Percentiles rank a stretch among this genome's conserved stretches.
phyloP scores from a whole-genome alignment of 192 early-diverging fungal species.

The Coemansia sp. region DNA sequence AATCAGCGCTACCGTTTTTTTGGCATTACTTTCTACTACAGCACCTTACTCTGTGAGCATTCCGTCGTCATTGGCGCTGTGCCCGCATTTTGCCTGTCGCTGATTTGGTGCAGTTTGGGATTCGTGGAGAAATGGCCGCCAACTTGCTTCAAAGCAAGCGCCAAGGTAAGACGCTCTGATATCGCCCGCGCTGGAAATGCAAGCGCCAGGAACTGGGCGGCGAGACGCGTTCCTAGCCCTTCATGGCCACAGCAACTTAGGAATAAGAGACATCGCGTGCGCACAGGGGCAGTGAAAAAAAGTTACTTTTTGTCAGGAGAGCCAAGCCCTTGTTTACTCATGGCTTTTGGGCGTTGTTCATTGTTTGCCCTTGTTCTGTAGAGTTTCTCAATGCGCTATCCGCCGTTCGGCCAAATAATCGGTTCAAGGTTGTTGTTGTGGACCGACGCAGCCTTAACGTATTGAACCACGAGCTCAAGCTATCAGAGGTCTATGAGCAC shows the following conservation, averaged over 20 bases:
- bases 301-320: not conserved
- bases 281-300: not conserved
- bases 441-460: conserved; percentile 47
- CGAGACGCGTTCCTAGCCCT: not conserved
- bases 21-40: not conserved
- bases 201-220: not conserved
- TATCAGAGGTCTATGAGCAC: conserved; percentile 47
- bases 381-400: conserved; percentile 53
- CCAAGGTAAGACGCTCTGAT: conserved; percentile 24
- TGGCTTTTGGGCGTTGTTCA: not conserved
- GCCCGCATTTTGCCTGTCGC: not conserved
- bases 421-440: conserved; percentile 53
- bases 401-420: conserved; percentile 40
- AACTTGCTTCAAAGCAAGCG: conserved; percentile 41
- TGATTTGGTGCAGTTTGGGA: not conserved
- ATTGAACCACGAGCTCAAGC: conserved; percentile 41
- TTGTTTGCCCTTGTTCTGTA: conserved; percentile 15
- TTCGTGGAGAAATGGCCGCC: conserved; percentile 28
- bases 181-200: not conserved
- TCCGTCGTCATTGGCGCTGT: not conserved
- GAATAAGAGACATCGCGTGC: not conserved
- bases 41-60: not conserved
- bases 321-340: conserved; percentile 6
- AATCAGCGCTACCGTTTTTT: not conserved
- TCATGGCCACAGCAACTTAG: not conserved